A percentile compares a stretch with the other conserved stretches of the same genome.
phyloP scores from a whole-genome alignment of 257 asterid species.

The Primulina tabacum region DNA sequence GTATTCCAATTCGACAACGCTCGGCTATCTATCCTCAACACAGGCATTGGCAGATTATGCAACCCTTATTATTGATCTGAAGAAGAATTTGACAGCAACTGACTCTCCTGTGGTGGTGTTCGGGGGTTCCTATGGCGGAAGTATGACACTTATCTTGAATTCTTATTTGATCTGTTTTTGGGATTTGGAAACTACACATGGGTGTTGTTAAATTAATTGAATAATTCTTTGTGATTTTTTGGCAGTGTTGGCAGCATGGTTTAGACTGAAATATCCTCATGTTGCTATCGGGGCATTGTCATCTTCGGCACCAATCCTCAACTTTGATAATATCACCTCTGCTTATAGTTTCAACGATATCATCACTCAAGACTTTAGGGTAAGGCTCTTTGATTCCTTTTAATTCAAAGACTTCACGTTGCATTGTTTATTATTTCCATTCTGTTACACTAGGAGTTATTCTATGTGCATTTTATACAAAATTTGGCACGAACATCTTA shows the following conservation, averaged over 20 bases:
- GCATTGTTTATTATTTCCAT: no score
- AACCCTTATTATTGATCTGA: conserved; percentile 62
- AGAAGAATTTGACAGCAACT: conserved; percentile 57
- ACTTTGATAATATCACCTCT: conserved; percentile 80
- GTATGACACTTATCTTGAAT: conserved; percentile 31
- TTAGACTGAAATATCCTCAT: conserved; percentile 90
- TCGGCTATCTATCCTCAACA: conserved; percentile 75
- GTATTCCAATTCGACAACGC: conserved; percentile 67
- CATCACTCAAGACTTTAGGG: conserved; percentile 81
- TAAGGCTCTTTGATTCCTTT: conserved; percentile 11
- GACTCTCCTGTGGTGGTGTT: conserved; percentile 79
- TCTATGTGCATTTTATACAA: no score
- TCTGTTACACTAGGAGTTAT: no score
- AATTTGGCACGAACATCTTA: no score
- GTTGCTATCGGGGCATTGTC: conserved; percentile 84
- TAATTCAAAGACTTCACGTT: no score
- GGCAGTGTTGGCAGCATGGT: conserved; percentile 98
- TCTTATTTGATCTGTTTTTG: neutral
- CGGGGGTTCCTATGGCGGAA: conserved; percentile 98
- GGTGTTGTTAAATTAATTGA: no score
- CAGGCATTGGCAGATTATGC: conserved; percentile 95
- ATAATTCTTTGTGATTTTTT: neutral
- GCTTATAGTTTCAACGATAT: conserved; percentile 61
- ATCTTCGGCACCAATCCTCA: conserved; percentile 91
- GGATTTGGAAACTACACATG: neutral